Base-by-base conservation (phyloP, 768 basidiomycete species). In the Termitomyces sp. region DNA sequence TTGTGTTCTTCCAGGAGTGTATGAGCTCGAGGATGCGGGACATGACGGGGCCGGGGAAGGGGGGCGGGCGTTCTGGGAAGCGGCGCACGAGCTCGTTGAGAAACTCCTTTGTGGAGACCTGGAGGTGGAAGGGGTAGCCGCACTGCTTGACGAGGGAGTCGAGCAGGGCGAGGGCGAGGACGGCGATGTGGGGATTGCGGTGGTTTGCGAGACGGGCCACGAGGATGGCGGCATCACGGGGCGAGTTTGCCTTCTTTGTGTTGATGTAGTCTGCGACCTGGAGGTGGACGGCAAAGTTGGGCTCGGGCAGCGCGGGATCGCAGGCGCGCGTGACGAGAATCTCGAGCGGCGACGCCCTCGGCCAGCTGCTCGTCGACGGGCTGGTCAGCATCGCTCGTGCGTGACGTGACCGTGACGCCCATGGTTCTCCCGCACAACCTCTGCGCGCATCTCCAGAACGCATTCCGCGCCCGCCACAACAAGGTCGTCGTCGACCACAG, bases 21-120 rank as follows among this genome's bases (percentile, higher is more conserved):
- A 99, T 95, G 63, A 96, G 81, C 67, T 97, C 96, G 42, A 99
- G 79, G 65, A 97, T 96, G 63, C 92, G 86, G 1, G 88, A 86
- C 96, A 98, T 99, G 67, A 97, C 92, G 22, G 94, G 90, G 2
- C 93, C 92, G 0, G 94, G 93, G 72, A 96, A 94, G 1, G 94
- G 91, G 0, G 97, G 96, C 3, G 97, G 97, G 49, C 96, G 87
- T 76, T 99, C 97, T 7, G 97, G 97, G 73, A 99, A 98, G 66
- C 96, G 87, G 53, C 96, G 88, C 28, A 99, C 97, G 71, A 99
- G 89, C 72, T 98, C 97, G 75, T 99, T 99, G 18, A 98, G 81
- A 71, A 98, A 99, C 70, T 98, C 97, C 71, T 99, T 98, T 45
- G 96, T 98, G 18, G 91, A 81, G 67, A 98, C 91, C 74, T 99